Percentiles rank a stretch among this genome's conserved stretches.
Conservation (phyloP, 2,329 filamentous ascomycete species). For the Apiospora kogelbergensis region DNA sequence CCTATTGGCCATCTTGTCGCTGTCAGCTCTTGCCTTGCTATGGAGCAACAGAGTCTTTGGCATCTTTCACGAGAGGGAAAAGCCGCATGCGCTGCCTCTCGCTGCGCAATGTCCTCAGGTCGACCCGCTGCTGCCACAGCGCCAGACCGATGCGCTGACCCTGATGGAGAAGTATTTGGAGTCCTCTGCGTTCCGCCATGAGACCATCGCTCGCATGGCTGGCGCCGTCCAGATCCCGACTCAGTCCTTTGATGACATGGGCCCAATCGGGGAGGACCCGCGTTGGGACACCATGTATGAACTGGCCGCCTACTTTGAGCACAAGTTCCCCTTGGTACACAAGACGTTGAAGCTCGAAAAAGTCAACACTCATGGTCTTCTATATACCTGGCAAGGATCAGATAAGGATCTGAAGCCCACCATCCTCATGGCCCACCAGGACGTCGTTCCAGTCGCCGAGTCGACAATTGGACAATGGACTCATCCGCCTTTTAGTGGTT, state of each 20-base stretch:
- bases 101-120: conserved; percentile 33
- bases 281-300: conserved; percentile 59
- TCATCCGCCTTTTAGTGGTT: conserved; percentile 58
- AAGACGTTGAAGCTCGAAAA: conserved; percentile 47
- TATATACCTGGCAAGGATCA: conserved; percentile 58
- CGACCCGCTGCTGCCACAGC: conserved; percentile 30
- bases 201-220: conserved; percentile 36
- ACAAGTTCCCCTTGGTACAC: conserved; percentile 53
- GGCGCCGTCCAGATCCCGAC: conserved; percentile 54
- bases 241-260: conserved; percentile 55
- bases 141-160: conserved; percentile 25
- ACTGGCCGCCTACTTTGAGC: conserved; percentile 49
- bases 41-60: neutral
- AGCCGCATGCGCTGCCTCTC: neutral
- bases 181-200: conserved; percentile 32
- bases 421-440: conserved; percentile 63
- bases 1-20: neutral
- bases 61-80: neutral
- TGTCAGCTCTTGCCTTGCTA: neutral
- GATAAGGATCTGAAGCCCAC: conserved; percentile 51
- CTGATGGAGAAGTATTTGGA: conserved; percentile 33
- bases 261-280: conserved; percentile 52
- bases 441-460: conserved; percentile 59
- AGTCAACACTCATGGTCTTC: conserved; percentile 58
- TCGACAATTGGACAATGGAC: conserved; percentile 54